These are phyloP conservation scores for Coemansia sp. DNA, from an alignment of 192 early-diverging fungal species.

Conservation along the genomic window DNA sequence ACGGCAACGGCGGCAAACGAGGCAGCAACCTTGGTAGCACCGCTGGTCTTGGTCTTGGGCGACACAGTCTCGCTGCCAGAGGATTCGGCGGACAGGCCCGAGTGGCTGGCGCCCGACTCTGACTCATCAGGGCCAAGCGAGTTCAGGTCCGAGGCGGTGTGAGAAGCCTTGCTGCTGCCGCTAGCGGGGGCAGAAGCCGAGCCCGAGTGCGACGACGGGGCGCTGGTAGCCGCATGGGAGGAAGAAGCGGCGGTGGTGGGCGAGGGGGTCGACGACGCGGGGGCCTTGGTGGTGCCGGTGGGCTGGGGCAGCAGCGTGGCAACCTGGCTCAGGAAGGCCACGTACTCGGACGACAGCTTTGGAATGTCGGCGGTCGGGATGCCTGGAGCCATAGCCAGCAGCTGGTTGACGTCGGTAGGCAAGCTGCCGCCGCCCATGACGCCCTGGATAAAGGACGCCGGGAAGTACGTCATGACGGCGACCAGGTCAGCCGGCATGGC, in stretches of 20 bases:
- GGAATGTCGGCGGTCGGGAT: slow-evolving; percentile 9
- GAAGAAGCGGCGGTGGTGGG: background rate
- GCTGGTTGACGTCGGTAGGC: slow-evolving; percentile 21
- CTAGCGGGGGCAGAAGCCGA: background rate
- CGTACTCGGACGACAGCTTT: slow-evolving; percentile 31
- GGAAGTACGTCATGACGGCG: slow-evolving; percentile 27
- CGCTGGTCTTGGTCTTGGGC: background rate
- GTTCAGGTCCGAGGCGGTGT: too few species aligned
- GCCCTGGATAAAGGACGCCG: slow-evolving; percentile 12
- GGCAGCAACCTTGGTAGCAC: slow-evolving; percentile 13
- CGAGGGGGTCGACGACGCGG: background rate
- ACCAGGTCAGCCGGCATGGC: slow-evolving; percentile 24
- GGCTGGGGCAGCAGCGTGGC: slow-evolving; percentile 17
- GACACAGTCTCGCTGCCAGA: background rate
- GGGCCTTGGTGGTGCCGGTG: background rate
- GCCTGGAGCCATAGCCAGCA: slow-evolving; percentile 20
- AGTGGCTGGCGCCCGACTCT: background rate
- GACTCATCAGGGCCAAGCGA: too few species aligned
- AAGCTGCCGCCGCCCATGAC: slow-evolving; percentile 23
- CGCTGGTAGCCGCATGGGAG: background rate
- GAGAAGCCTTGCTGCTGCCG: background rate
- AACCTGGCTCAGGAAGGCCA: slow-evolving; percentile 21
- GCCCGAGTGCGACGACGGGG: background rate
- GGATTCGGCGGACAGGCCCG: background rate
- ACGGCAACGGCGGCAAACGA: slow-evolving; percentile 19